These are phyloP conservation scores for Ramaria sp. DNA, from an alignment of 768 basidiomycete species.

Conservation along the genomic window DNA sequence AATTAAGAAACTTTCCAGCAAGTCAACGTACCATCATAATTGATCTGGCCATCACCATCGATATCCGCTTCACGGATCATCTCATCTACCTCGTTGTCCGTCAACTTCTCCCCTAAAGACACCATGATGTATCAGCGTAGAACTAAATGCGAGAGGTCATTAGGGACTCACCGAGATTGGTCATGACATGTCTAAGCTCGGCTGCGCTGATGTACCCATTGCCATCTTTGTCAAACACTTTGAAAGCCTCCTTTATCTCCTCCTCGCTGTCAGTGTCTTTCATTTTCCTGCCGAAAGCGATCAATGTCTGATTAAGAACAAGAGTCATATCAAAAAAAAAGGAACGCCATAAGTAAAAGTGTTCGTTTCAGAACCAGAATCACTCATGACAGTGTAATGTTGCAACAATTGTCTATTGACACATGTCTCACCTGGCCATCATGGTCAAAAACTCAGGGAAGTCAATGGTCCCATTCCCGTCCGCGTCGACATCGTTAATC, in stretches of 20 bases:
- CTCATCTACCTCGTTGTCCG: slow-evolving; percentile 83
- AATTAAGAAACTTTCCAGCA: not conserved
- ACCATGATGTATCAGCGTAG: slow-evolving; percentile 2
- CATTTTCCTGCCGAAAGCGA: slow-evolving; percentile 46
- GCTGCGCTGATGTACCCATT: slow-evolving; percentile 82
- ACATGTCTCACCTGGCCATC: slow-evolving; percentile 40
- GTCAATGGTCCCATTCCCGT: slow-evolving; percentile 83
- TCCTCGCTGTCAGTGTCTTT: slow-evolving; percentile 87
- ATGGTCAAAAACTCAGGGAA: slow-evolving; percentile 73
- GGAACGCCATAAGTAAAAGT: not conserved
- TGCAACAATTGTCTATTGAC: not conserved
- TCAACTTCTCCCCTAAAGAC: slow-evolving; percentile 66
- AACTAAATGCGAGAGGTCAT: not conserved
- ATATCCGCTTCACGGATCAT: slow-evolving; percentile 97
- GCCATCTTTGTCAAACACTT: slow-evolving; percentile 93
- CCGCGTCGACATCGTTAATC: slow-evolving; percentile 91
- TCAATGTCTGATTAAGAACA: not conserved
- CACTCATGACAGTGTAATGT: not conserved
- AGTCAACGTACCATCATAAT: slow-evolving; percentile 55
- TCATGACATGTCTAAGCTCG: slow-evolving; percentile 89
- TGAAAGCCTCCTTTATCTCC: slow-evolving; percentile 95
- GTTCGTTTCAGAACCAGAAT: not conserved
- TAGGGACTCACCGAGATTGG: slow-evolving; percentile 60
- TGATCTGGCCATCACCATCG: slow-evolving; percentile 90
- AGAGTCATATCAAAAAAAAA: not conserved